These are phyloP conservation scores for Sphaerulina populicola DNA, from an alignment of 2,329 filamentous ascomycete genomes.

Conservation along the genomic window DNA sequence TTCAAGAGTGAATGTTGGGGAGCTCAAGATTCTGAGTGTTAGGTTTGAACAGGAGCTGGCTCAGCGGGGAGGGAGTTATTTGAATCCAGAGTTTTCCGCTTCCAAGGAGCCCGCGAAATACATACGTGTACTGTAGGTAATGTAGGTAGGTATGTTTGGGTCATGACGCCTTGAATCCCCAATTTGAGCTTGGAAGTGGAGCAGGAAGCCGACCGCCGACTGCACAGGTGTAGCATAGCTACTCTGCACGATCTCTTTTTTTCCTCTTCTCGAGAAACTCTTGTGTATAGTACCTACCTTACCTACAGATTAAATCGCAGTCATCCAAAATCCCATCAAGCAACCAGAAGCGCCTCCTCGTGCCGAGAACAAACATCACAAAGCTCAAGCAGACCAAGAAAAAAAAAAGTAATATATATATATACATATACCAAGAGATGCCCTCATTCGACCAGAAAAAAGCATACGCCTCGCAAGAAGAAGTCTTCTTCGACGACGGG, in stretches of 20 bases:
- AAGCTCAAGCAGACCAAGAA: not conserved
- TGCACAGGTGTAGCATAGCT: not conserved
- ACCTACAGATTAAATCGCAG: not conserved
- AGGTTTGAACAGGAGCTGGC: too few species aligned
- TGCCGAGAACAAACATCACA: not conserved
- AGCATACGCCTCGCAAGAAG: constrained; percentile 43
- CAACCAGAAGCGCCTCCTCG: not conserved
- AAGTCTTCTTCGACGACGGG: constrained; percentile 54
- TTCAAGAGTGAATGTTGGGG: too few species aligned
- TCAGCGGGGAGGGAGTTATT: too few species aligned
- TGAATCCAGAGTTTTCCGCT: too few species aligned
- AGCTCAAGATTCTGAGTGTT: too few species aligned
- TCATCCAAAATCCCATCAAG: not conserved
- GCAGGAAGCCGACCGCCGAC: constrained; percentile 7
- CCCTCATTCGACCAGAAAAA: constrained; percentile 37
- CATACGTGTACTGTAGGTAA: not conserved
- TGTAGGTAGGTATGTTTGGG: not conserved
- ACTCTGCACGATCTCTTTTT: not conserved
- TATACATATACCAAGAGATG: too few species aligned
- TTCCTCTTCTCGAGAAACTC: not conserved
- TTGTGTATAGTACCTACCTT: not conserved
- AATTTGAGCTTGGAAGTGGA: constrained; percentile 9
- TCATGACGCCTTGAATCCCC: constrained; percentile 8
- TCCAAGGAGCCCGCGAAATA: not conserved
- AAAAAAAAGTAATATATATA: too few species aligned